Evolutionary conservation across 2,329 filamentous ascomycete species (phyloP), one percentile per base, ranked within the genome.

Genomic region (Claviceps maximensis): DNA sequence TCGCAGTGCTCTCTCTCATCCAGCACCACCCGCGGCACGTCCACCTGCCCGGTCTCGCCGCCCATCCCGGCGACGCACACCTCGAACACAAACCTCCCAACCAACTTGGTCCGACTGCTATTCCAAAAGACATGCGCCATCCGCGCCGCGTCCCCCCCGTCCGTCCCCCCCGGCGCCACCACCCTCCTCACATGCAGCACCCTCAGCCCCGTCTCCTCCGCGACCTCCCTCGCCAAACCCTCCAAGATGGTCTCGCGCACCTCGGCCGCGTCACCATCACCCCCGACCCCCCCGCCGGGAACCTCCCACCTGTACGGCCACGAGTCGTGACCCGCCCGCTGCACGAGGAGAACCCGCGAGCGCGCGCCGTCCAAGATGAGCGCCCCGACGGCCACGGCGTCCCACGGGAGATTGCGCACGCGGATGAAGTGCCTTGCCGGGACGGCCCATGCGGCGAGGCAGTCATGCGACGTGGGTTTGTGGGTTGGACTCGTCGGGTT

Each of bases 271-370:
- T n/a, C n/a, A n/a, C n/a, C n/a, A 57, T 74, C 71, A 0, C 60
- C 60, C 50, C 74, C 72, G 50, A 65, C 65, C 2, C 59, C 65
- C 31, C 72, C 73, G 38, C 73, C 73, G 5, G 72, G 72, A 1
- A 65, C 52, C 55, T 75, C 72, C 73, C 73, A 74, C 4, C 55
- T 54, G 47, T 63, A 53, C 1, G 71, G 71, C 58, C 66, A 62
- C 17, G 59, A 67, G 61, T 72, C 70, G 51, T 62, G 58, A 4
- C 61, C 55, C 50, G 68, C 64, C 57, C 71, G 70, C 58, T 71
- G 70, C 7, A 74, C 49, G 15, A 74, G 63, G 1, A 73, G 67
- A 19, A 72, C 57, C 46, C 58, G 58, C 12, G 21, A 58, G 38
- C 53, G 49, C 2, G 40, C 13, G 47, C 49, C 19, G 56, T 61